Base-by-base conservation (phyloP, 1,284 basidiomycete species). In the Irpex sp. region DNA sequence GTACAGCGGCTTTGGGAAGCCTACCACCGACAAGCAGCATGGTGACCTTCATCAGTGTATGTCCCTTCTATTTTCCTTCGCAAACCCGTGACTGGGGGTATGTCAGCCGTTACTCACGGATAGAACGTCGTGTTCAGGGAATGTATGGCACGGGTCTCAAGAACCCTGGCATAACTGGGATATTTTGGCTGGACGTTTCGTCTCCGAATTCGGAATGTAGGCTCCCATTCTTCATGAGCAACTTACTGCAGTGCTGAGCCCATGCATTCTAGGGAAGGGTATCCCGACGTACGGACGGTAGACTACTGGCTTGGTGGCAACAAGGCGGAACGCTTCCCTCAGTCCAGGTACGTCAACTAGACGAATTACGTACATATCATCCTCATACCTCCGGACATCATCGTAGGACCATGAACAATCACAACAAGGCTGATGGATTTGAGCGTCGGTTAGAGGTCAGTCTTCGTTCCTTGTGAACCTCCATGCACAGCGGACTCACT, bases 131-230 rank as follows among this genome's bases (percentile, higher is more conserved):
- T 56, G 48, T 61, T 37, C 67, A 90, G 86, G 88, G 90, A 93
- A 94, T 70, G 93, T 96, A 4, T 96, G 94, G 94, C 93, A 96
- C 71, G 90, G 90, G 47, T 75, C 84, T 1, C 92, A 95, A 72
- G 89, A 94, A 69, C 86, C 91, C 1, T 96, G 93, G 91, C 85
- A 91, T 64, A 90, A 94, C 66, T 96, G 93, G 90, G 91, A 94
- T 69, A 85, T 84, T 57, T 82, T 96, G 14, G 80, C 89, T 0
- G 92, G 92, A 52, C 84, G 93, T 47, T 95, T 95, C 73, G 90
- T 95, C 28, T 93, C 91, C n/a, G 90, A 93, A 69, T 92, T 93
- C 67, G 90, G 90, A 66, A 93, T 92, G 92, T 90, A 68, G 65
- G 87, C 73, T 7, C 33, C 33, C 23, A 9, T 19, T 42, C 21